Evolutionary conservation across 139 green algal species (phyloP), one percentile per base, ranked within the genome.

Genomic region (Chlorella sp.): DNA sequence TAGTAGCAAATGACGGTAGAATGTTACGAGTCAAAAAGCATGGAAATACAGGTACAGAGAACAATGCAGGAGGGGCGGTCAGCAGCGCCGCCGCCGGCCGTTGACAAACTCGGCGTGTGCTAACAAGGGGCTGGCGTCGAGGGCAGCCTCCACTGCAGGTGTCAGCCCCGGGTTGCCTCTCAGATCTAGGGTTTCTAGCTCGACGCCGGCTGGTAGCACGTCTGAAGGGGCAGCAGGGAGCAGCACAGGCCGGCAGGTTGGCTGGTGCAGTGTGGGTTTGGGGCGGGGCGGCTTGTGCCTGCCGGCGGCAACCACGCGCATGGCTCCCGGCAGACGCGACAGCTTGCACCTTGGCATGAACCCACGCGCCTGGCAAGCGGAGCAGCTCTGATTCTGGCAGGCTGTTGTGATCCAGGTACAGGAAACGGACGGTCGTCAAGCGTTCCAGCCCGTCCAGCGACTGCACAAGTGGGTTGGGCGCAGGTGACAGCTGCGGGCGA

Each of bases 361-460:
- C 51, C 6, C 48, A 46, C 76, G 11, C 65, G 76, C 80, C 80
- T 16, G 46, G 65, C 34, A 84, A 46, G 46, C 44, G 65, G 28
- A 77, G 80, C 67, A 84, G 80, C 67, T 84, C 80, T 7, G 32
- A 5, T 9, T 56, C 44, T 7, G 16, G 30, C 46, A 84, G 67
- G 7, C 56, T 28, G 48, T 84, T 84, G 46, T 41, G 46, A 14
- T 84, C 80, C 0, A 84, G 46, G 48, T 84, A 84, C 34, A 84
- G 69, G 30, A 38, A 82, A 8, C 74, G 19, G 28, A 78, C 58
- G 24, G 44, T 13, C 6, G 30, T 13, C 43, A 82, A 38, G 19
- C 20, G 78, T 43, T 77, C 30, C 44, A 82, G 34, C 30, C 80
- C 74, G 0, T 78, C 34, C 20, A 58, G 16, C 2, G 51, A 60